Evolutionary conservation across 202 grass and related monocot genomes (phyloP), one percentile per base, ranked within the genome.

Genomic region (Zoysia matrella): DNA sequence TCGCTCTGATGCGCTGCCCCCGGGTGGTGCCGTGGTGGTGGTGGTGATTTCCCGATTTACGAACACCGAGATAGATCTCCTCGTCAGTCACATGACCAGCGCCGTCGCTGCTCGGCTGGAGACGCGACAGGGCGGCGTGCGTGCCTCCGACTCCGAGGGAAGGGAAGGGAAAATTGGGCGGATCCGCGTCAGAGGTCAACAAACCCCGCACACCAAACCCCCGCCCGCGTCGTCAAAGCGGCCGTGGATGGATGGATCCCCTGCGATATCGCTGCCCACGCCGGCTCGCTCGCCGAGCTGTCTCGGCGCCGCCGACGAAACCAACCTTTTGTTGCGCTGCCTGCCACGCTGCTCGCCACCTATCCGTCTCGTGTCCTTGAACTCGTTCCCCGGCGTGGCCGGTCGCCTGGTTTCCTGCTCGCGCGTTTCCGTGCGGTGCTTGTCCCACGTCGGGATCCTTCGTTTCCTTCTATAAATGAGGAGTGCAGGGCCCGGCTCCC

Each of bases 181-280:
- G 87, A 85, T 81, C 73, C 78, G 73, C 60, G 73, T 86, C 87
- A 85, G 1, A 71, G 5, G 36, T 2, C 30, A 36, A 36, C 41
- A 61, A 8, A 58, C 10, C 7, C 18, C 62, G 18, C 60, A 48
- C 65, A 72, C 49, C 12, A 72, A 5, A 10, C 15, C 0, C 55
- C 55, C 12, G 5, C 5, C 7, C 68, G 47, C 10, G 67, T 51
- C 15, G 22, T 44, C 41, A 49, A 43, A 65, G 3, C 53, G 4
- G 13, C 53, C 5, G 53, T 55, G 3, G 3, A 3, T 4, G 53
- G 1, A 5, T 41, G 67, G 8, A 73, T 74, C 45, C 16, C 64
- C 86, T 16, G 56, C 48, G 64, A 88, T 80, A 62, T 74, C 53
- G 62, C 43, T 43, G 22, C 70, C 48, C 72, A 15, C 60, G 53